Evolutionary conservation across 1,284 basidiomycete genomes (phyloP).

Genomic region (Cryptococcus maquisensis): DNA sequence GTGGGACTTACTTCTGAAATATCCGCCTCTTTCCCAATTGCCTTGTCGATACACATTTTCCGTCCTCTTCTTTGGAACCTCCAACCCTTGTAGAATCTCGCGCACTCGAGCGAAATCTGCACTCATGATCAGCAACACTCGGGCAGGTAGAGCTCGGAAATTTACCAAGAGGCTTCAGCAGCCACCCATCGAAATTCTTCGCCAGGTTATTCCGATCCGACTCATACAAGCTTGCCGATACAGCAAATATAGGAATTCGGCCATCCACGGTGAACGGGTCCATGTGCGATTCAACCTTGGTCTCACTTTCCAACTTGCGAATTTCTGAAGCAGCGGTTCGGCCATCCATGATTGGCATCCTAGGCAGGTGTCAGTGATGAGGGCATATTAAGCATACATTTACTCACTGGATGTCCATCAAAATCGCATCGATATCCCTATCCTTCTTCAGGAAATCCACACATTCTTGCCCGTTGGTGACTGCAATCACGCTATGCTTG

Average conservation of each 20-base stretch:
- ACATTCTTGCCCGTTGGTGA: conserved; percentile 73
- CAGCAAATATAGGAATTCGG: conserved; percentile 75
- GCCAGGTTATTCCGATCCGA: conserved; percentile 60
- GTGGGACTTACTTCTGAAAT: conserved; percentile 49
- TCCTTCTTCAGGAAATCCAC: conserved; percentile 61
- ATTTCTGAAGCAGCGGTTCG: conserved; percentile 68
- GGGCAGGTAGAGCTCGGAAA: background rate
- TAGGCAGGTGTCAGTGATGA: conserved; percentile 30
- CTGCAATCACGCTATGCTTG: conserved; percentile 64
- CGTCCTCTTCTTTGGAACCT: conserved; percentile 55
- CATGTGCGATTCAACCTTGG: conserved; percentile 3
- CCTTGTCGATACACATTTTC: conserved; percentile 60
- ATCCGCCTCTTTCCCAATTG: conserved; percentile 70
- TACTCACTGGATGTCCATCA: conserved; percentile 80
- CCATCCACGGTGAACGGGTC: conserved; percentile 55
- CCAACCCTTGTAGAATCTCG: conserved; percentile 60
- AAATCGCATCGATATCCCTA: conserved; percentile 60
- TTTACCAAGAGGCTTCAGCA: conserved; percentile 70
- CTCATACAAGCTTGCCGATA: conserved; percentile 71
- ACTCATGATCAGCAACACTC: background rate
- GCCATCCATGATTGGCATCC: conserved; percentile 80
- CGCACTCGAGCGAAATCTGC: conserved; percentile 63
- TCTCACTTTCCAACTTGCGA: conserved; percentile 56
- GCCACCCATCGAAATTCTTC: conserved; percentile 74
- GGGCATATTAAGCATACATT: background rate